phyloP scores from a whole-genome alignment of 1,139 yeast genomes.

The Lizanozyma gosingica region DNA sequence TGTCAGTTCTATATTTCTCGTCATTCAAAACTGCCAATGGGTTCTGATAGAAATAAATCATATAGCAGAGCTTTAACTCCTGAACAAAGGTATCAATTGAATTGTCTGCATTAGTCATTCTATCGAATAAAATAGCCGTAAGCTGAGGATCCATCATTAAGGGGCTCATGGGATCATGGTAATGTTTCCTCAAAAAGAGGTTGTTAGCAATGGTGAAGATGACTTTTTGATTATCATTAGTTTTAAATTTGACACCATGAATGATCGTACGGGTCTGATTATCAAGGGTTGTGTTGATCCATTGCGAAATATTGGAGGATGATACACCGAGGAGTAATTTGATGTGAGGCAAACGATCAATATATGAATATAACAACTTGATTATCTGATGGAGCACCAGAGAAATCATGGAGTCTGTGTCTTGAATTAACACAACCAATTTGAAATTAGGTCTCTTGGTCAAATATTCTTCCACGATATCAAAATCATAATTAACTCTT shows the following conservation, averaged over 20 bases:
- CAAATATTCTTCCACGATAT: constrained; percentile 34
- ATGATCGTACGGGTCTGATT: constrained; percentile 16
- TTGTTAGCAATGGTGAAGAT: constrained; percentile 26
- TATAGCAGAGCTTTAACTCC: constrained; percentile 50
- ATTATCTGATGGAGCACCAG: constrained; percentile 44
- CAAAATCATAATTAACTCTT: constrained; percentile 42
- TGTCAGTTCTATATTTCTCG: constrained; percentile 23
- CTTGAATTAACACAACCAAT: constrained; percentile 47
- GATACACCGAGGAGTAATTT: constrained; percentile 47
- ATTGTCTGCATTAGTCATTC: constrained; percentile 35
- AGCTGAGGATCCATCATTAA: constrained; percentile 17
- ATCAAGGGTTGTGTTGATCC: constrained; percentile 29
- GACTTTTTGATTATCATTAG: constrained; percentile 29
- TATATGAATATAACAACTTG: constrained; percentile 32
- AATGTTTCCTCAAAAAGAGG: constrained; percentile 20
- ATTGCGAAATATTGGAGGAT: constrained; percentile 30
- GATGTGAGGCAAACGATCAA: constrained; percentile 26
- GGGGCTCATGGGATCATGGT: constrained; percentile 8
- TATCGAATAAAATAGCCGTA: constrained; percentile 25
- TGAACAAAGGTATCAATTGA: constrained; percentile 45
- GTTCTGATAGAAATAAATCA: constrained; percentile 65
- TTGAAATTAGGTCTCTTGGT: constrained; percentile 12
- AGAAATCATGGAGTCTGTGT: constrained; percentile 50
- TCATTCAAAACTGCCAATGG: constrained; percentile 44
- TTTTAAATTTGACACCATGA: constrained; percentile 34